Conservation (phyloP, 345 rosid genomes). For the Rhodamnia rubescens region DNA sequence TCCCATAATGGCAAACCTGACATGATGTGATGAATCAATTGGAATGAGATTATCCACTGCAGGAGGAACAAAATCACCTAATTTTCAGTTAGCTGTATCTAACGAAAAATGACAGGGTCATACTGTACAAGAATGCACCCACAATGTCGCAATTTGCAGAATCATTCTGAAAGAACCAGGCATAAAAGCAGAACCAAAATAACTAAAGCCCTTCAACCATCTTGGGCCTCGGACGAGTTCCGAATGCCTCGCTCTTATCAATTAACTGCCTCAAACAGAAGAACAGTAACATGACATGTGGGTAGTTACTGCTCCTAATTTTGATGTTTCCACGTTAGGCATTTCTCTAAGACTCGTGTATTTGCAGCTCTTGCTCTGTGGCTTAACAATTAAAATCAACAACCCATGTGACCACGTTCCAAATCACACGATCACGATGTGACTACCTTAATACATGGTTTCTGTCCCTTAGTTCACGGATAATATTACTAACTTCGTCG, state of each 20-base stretch:
- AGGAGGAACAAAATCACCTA: not conserved
- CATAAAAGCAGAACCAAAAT: not conserved
- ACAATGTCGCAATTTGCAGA: not conserved
- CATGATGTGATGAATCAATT: not conserved
- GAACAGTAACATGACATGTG: not conserved
- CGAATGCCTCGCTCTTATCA: not conserved
- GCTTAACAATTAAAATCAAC: no score
- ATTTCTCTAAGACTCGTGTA: not conserved
- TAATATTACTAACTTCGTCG: no score
- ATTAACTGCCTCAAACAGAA: not conserved
- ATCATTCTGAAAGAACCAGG: not conserved
- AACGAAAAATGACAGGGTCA: not conserved
- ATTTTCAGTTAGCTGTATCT: not conserved
- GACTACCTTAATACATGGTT: not conserved
- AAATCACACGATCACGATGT: not conserved
- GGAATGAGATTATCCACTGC: not conserved
- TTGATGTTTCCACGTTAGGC: not conserved
- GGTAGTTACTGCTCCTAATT: not conserved
- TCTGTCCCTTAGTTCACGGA: not conserved
- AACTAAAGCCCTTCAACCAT: not conserved
- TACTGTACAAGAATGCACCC: not conserved
- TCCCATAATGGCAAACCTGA: constrained; percentile 98
- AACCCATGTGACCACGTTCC: not conserved
- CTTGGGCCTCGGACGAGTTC: not conserved
- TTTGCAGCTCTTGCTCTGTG: not conserved